Percentiles rank a stretch among this genome's conserved stretches.
Evolutionary conservation across 2,329 filamentous ascomycete species (phyloP).

Genomic region (Alternaria tenuissima): DNA sequence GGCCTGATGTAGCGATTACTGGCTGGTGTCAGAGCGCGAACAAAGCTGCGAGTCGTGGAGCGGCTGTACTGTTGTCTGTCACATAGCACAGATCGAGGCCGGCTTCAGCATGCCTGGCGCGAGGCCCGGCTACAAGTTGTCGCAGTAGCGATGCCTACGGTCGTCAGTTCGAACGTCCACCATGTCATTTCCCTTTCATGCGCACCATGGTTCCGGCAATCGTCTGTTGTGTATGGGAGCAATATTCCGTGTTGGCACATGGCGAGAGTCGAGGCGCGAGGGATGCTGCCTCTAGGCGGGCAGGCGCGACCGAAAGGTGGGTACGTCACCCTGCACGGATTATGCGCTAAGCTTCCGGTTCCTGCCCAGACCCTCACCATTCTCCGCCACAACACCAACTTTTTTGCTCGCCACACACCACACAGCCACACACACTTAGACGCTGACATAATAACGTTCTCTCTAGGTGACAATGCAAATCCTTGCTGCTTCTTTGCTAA

Average conservation of each 20-base stretch:
- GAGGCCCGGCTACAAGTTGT: slow-evolving; percentile 89
- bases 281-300: slow-evolving; percentile 2
- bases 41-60: slow-evolving; percentile 43
- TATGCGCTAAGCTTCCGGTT: slow-evolving; percentile 8
- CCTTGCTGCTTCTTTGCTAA: no score
- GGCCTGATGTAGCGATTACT: slow-evolving; percentile 81
- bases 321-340: slow-evolving; percentile 15
- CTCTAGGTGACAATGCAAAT: no score
- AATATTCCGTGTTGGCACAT: slow-evolving; percentile 11
- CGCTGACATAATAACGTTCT: no score
- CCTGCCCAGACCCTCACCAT: slow-evolving; percentile 3
- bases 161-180: background rate
- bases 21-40: slow-evolving; percentile 49
- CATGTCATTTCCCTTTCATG: background rate
- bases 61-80: slow-evolving; percentile 71
- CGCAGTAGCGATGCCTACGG: slow-evolving; percentile 68
- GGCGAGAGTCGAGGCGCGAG: slow-evolving; percentile 6
- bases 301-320: slow-evolving; percentile 17
- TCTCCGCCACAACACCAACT: background rate
- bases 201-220: slow-evolving; percentile 12
- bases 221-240: background rate
- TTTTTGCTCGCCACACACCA: background rate
- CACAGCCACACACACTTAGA: background rate
- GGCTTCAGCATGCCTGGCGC: slow-evolving; percentile 83
- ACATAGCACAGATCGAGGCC: slow-evolving; percentile 96